Evolutionary conservation across 305 asterid genomes (phyloP).

Genomic region (Solanum aculeatissimum): DNA sequence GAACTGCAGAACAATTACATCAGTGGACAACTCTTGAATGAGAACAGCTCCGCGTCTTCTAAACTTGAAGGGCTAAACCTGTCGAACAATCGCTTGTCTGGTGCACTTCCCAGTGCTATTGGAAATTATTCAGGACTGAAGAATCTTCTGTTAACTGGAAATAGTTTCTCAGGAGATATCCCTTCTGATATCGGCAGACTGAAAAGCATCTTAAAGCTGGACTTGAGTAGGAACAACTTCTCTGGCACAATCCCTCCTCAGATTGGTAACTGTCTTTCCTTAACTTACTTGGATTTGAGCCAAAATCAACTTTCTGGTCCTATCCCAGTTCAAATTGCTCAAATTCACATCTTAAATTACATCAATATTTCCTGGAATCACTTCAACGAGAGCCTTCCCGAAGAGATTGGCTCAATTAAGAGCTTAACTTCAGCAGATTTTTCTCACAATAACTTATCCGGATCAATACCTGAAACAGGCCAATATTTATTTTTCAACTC

Average conservation of each 20-base stretch:
- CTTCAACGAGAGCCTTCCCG: slow-evolving; percentile 25
- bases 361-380: slow-evolving; percentile 35
- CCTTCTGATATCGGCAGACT: slow-evolving; percentile 48
- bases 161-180: slow-evolving; percentile 36
- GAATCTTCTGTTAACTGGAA: slow-evolving; percentile 43
- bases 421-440: slow-evolving; percentile 40
- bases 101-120: slow-evolving; percentile 31
- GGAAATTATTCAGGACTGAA: slow-evolving; percentile 37
- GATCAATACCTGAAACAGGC: slow-evolving; percentile 31
- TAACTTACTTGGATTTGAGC: slow-evolving; percentile 48
- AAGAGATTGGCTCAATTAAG: slow-evolving; percentile 25
- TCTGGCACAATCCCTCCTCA: slow-evolving; percentile 36
- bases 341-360: slow-evolving; percentile 27
- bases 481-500: slow-evolving; percentile 26
- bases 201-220: slow-evolving; percentile 40
- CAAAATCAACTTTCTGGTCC: slow-evolving; percentile 19
- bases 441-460: slow-evolving; percentile 32
- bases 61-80: slow-evolving; percentile 44
- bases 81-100: slow-evolving; percentile 37
- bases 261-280: slow-evolving; percentile 26
- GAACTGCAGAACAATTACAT: slow-evolving; percentile 52
- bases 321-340: slow-evolving; percentile 28
- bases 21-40: slow-evolving; percentile 25
- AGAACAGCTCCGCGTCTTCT: slow-evolving; percentile 12
- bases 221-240: slow-evolving; percentile 38